Conservation (phyloP, 2,329 filamentous ascomycete genomes). For the Calonectria naviculata region DNA sequence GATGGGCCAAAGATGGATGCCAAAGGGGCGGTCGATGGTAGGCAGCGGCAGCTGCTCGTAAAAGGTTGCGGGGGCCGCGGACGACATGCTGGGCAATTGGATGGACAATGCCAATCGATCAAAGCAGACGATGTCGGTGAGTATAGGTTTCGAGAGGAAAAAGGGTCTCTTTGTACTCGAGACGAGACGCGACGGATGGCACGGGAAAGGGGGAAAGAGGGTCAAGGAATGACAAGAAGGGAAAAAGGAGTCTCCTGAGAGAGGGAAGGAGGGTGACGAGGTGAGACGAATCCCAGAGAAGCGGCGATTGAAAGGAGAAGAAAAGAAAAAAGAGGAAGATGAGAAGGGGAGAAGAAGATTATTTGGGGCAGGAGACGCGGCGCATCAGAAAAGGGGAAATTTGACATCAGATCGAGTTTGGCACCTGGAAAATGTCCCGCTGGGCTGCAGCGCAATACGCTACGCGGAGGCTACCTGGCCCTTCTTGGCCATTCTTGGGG, state of each 20-base stretch:
- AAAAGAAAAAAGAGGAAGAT: slow-evolving; percentile 42
- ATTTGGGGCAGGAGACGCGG: slow-evolving; percentile 38
- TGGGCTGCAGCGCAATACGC: slow-evolving; percentile 5
- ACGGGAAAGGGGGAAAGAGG: slow-evolving; percentile 36
- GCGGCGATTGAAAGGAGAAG: slow-evolving; percentile 37
- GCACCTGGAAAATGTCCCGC: slow-evolving; percentile 19
- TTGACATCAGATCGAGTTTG: slow-evolving; percentile 40
- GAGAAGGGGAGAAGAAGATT: slow-evolving; percentile 43
- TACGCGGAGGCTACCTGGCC: slow-evolving; percentile 9
- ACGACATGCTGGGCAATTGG: slow-evolving; percentile 49
- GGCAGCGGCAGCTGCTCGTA: slow-evolving; percentile 74
- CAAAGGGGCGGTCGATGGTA: slow-evolving; percentile 91
- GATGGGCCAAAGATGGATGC: slow-evolving; percentile 91
- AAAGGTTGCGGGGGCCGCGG: slow-evolving; percentile 54
- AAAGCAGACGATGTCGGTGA: slow-evolving; percentile 5
- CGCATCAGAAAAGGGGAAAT: slow-evolving; percentile 52
- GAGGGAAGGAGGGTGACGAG: slow-evolving; percentile 26
- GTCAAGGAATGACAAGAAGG: slow-evolving; percentile 52
- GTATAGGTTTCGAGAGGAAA: not conserved
- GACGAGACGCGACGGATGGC: slow-evolving; percentile 39
- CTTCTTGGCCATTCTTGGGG: slow-evolving; percentile 1
- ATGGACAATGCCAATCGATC: slow-evolving; percentile 21
- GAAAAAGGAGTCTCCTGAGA: slow-evolving; percentile 38
- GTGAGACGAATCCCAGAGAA: slow-evolving; percentile 29
- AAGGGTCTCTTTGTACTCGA: not conserved